These are phyloP conservation scores for Schwanniomyces pseudopolymorphus DNA, from an alignment of 805 yeast genomes.

Conservation along the genomic window DNA sequence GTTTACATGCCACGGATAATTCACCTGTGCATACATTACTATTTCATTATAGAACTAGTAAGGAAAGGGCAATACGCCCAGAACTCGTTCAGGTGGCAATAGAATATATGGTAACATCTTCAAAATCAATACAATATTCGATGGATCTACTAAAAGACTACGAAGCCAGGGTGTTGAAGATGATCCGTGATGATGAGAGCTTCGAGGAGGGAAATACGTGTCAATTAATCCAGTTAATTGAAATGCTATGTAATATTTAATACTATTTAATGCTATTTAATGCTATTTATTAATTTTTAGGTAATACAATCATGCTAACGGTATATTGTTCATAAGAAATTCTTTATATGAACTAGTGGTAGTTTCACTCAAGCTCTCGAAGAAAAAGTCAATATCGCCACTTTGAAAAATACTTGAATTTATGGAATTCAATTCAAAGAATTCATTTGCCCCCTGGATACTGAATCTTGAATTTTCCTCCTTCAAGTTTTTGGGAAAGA, in stretches of 20 bases:
- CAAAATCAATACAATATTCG: constrained; percentile 27
- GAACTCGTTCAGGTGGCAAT: constrained; percentile 19
- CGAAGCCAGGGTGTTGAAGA: constrained; percentile 14
- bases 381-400: constrained; percentile 24
- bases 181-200: constrained; percentile 7
- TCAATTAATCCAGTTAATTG: constrained; percentile 13
- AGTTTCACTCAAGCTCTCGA: constrained; percentile 10
- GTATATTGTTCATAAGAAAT: constrained; percentile 2
- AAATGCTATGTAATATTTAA: constrained; percentile 17
- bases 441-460: neutral
- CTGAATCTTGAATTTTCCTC: constrained; percentile 19
- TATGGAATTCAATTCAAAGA: neutral
- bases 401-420: constrained; percentile 2
- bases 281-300: neutral
- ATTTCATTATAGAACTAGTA: constrained; percentile 12
- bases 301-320: constrained; percentile 4
- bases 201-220: constrained; percentile 3
- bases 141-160: constrained; percentile 19
- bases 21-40: constrained; percentile 25
- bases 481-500: constrained; percentile 25
- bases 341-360: neutral
- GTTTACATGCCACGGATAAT: constrained; percentile 14
- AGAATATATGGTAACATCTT: constrained; percentile 16
- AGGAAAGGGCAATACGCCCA: constrained; percentile 13
- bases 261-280: neutral